Evolutionary conservation across 1,284 basidiomycete species (phyloP).

Genomic region (Boletellus deceptivus): DNA sequence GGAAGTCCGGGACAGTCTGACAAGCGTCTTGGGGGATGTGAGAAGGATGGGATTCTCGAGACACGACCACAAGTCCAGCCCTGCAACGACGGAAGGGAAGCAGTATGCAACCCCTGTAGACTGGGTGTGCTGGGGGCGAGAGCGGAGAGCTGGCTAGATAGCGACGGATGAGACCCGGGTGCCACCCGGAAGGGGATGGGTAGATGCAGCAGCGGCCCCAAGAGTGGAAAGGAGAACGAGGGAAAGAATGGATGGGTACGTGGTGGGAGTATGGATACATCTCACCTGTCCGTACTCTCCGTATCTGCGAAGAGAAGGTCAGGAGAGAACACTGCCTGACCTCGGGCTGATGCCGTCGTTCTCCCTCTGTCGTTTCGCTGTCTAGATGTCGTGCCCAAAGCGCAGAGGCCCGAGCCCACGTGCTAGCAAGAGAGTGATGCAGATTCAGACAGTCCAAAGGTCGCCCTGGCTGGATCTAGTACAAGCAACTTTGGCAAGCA

Average conservation of each 20-base stretch:
- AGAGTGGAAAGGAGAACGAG: conserved; percentile 8
- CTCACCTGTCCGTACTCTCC: too few species aligned
- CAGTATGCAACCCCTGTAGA: conserved; percentile 57
- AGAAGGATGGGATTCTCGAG: conserved; percentile 5
- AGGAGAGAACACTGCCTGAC: neutral
- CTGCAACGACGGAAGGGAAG: conserved; percentile 37
- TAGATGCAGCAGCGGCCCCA: conserved; percentile 11
- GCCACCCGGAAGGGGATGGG: conserved; percentile 4
- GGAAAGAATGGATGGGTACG: conserved; percentile 2
- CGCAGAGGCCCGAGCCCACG: too few species aligned
- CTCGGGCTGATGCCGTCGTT: too few species aligned
- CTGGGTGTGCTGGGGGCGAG: conserved; percentile 42
- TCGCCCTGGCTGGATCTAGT: conserved; percentile 59
- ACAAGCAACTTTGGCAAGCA: conserved; percentile 70
- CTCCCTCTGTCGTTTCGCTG: too few species aligned
- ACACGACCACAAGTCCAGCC: conserved; percentile 49
- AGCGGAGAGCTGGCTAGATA: conserved; percentile 33
- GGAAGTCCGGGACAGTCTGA: conserved; percentile 37
- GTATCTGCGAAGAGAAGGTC: neutral
- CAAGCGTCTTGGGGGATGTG: conserved; percentile 31
- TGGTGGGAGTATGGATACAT: neutral
- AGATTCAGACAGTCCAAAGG: conserved; percentile 47
- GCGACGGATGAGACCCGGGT: conserved; percentile 17
- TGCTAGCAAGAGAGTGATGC: too few species aligned
- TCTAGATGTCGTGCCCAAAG: too few species aligned